Base-by-base conservation (phyloP, 345 rosid species). In the Viola odorata region DNA sequence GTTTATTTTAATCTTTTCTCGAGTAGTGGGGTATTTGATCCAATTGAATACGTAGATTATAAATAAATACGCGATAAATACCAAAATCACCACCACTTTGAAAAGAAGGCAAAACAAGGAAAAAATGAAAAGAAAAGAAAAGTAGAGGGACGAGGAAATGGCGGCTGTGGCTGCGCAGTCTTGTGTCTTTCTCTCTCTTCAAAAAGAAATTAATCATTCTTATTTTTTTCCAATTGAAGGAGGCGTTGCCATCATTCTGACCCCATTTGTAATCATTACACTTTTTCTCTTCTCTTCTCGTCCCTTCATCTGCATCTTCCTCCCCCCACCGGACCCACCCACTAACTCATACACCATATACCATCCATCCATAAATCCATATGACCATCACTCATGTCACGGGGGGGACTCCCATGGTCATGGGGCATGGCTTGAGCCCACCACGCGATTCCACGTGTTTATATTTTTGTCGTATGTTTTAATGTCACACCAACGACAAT, bases 141-240 rank as follows among this genome's bases (percentile, higher is more conserved):
- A 49, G 32, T 23, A 23, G 1, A 23, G 32, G 32, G 32, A 23
- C 32, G 79, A 62, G 78, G 63, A 79, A 81, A 81, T 79, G 88
- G 88, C 91, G 91, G 91, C 87, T 80, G 5, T 69, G 84, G 77
- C 84, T 84, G 86, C 85, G 85, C 83, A 66, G 79, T 47, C 13
- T 76, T 63, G 66, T 63, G 72, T 57, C 39, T 50, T 12, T 50
- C 37, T 55, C 57, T 54, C 57, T 12, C 48, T 45, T 1, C 39
- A 9, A 0, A 32, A 58, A 12, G 42, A 45, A 47, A 55, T 62
- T 55, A 61, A 48, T 70, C 42, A 66, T 64, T 23, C 32, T 23
- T 0, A 23, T 63, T 50, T 40, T 56, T 68, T 65, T n/a, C n/a
- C 50, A 11, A 58, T 17, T 68, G 50, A 53, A 60, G 59, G 56